These are phyloP conservation scores for Spergularia azorica DNA, from an alignment of 179 eudicot species.

Conservation along the genomic window DNA sequence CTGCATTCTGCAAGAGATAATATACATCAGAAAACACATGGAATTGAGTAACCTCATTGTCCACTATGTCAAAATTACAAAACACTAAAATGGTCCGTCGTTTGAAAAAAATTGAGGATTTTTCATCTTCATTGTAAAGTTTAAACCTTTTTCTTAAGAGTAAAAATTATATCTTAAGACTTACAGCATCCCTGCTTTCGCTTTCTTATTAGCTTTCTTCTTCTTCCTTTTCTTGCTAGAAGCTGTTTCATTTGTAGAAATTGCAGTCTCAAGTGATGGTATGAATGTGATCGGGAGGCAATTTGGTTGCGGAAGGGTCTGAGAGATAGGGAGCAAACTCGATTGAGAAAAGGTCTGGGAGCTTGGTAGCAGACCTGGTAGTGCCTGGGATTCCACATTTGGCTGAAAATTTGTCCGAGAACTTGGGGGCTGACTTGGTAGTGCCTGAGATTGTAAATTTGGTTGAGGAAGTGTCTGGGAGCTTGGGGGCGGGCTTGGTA, in stretches of 20 bases:
- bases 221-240: slow-evolving; percentile 35
- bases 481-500: slow-evolving; percentile 9
- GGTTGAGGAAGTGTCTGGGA: slow-evolving; percentile 15
- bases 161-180: neutral
- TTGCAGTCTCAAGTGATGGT: slow-evolving; percentile 28
- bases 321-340: slow-evolving; percentile 15
- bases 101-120: neutral
- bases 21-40: neutral
- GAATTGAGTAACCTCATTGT: neutral
- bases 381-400: neutral
- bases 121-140: neutral
- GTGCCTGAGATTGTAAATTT: slow-evolving; percentile 18
- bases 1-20: slow-evolving; percentile 18
- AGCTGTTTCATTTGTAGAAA: slow-evolving; percentile 20
- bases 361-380: neutral
- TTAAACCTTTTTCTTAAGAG: neutral
- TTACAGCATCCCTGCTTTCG: slow-evolving; percentile 29
- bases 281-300: slow-evolving; percentile 22
- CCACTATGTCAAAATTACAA: neutral
- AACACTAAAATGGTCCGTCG: neutral
- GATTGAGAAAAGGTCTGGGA: slow-evolving; percentile 7
- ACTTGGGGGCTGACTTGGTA: neutral
- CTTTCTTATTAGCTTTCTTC: slow-evolving; percentile 39
- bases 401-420: neutral
- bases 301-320: slow-evolving; percentile 14